phyloP scores from a whole-genome alignment of 139 green algal genomes.

The Tetradesmus lagerheimii region DNA sequence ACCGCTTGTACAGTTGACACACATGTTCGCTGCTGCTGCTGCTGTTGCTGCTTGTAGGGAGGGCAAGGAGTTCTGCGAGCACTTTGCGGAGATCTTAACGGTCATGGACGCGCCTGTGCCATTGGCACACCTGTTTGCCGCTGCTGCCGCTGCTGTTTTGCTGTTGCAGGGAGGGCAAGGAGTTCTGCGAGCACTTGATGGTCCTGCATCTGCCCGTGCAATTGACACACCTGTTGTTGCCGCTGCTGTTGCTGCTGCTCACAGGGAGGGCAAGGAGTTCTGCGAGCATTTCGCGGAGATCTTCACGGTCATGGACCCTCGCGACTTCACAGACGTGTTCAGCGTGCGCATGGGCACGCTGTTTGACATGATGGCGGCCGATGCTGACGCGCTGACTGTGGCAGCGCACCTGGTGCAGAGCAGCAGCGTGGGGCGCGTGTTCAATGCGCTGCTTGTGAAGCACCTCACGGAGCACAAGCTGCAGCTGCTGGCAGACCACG shows the following conservation, averaged over 20 bases:
- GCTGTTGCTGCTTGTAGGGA: no score
- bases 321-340: conserved; percentile 93
- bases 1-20: no score
- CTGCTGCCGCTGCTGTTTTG: no score
- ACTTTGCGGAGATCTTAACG: conserved; percentile 88
- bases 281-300: conserved; percentile 86
- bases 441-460: conserved; percentile 51
- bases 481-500: conserved; percentile 52
- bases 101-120: no score
- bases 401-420: conserved; percentile 45
- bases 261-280: conserved; percentile 59
- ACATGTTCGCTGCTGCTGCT: no score
- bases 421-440: conserved; percentile 31
- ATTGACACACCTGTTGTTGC: no score
- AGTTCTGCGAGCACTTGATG: conserved; percentile 84
- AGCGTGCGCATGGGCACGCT: conserved; percentile 38
- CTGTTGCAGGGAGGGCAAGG: conserved; percentile 44
- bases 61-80: conserved; percentile 73
- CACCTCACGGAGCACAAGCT: conserved; percentile 69
- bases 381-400: conserved; percentile 47
- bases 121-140: no score
- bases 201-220: no score
- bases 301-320: conserved; percentile 85
- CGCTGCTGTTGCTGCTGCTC: no score
- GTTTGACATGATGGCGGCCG: conserved; percentile 32